Evolutionary conservation across 306 rosid genomes (phyloP).

Genomic region (Acacia confusa): DNA sequence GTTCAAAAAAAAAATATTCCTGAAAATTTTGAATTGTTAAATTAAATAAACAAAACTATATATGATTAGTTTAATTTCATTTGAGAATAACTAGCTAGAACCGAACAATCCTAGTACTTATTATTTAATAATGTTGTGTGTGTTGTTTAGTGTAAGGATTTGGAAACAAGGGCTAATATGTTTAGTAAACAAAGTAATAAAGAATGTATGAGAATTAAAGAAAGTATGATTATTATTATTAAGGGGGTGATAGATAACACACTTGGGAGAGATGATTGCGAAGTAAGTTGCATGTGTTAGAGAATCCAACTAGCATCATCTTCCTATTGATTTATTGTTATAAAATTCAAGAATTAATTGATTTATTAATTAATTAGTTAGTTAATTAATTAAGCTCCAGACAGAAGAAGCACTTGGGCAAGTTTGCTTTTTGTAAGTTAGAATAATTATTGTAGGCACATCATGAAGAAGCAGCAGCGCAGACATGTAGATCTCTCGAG

Average conservation of each 20-base stretch:
- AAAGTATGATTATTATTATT: slow-evolving; percentile 29
- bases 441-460: slow-evolving; percentile 32
- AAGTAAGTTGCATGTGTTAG: slow-evolving; percentile 74
- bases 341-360: neutral
- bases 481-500: slow-evolving; percentile 20
- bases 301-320: slow-evolving; percentile 77
- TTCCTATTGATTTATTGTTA: neutral
- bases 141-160: neutral
- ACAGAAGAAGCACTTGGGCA: slow-evolving; percentile 38
- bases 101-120: neutral
- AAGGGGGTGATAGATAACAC: slow-evolving; percentile 61
- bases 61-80: neutral
- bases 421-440: slow-evolving; percentile 36
- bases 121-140: neutral
- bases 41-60: neutral
- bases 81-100: neutral
- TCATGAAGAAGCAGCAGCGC: slow-evolving; percentile 41
- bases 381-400: slow-evolving; percentile 5
- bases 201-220: neutral
- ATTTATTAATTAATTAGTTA: neutral
- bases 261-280: slow-evolving; percentile 80
- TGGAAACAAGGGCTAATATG: slow-evolving; percentile 15
- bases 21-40: neutral
- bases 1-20: neutral
- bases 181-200: neutral